Evolutionary conservation across 2,329 filamentous ascomycete species (phyloP).

Genomic region (Sporothrix pallida): DNA sequence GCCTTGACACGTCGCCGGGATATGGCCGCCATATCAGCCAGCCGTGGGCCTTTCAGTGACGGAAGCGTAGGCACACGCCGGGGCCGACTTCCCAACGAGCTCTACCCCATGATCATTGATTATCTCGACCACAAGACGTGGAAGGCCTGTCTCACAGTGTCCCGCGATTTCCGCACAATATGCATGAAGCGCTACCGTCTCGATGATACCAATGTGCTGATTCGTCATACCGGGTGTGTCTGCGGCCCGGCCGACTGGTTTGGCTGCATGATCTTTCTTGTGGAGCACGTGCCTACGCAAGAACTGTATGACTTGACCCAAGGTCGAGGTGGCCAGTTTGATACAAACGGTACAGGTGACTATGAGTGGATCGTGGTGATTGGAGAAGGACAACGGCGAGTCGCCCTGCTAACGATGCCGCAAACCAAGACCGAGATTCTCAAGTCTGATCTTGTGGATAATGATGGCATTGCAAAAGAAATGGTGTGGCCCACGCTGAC

Average conservation of each 20-base stretch:
- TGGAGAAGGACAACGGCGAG: neutral
- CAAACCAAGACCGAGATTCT: neutral
- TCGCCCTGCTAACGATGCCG: neutral
- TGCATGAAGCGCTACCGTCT: neutral
- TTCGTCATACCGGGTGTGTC: neutral
- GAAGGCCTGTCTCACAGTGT: conserved; percentile 29
- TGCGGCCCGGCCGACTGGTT: neutral
- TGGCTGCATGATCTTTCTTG: neutral
- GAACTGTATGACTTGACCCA: neutral
- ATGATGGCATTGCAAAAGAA: neutral
- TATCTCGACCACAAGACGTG: conserved; percentile 28
- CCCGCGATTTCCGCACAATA: neutral
- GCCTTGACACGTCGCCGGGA: neutral
- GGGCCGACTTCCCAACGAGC: conserved; percentile 22
- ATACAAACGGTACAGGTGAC: neutral
- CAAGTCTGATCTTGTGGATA: neutral
- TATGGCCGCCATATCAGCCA: neutral
- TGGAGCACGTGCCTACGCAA: neutral
- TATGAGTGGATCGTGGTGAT: neutral
- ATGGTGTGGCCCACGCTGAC: neutral
- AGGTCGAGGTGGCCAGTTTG: neutral
- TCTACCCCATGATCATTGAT: conserved; percentile 24
- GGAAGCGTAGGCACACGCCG: neutral
- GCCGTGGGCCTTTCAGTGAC: neutral
- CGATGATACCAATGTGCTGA: neutral